phyloP scores from a whole-genome alignment of 495 filamentous ascomycete genomes.

The Penicillium diatomitis region DNA sequence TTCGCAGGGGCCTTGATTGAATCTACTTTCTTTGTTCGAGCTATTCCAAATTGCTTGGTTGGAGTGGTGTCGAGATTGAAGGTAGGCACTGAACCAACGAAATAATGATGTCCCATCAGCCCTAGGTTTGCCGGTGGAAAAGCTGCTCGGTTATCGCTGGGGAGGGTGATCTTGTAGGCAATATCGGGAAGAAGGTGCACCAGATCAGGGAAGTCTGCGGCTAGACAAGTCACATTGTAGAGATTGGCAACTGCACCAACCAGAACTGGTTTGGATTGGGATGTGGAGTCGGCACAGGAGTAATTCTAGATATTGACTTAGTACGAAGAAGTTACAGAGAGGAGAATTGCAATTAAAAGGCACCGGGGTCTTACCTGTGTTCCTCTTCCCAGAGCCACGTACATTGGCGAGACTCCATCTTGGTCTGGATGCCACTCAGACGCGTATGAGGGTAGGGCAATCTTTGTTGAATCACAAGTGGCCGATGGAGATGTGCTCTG shows the following conservation, averaged over 20 bases:
- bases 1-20: constrained; percentile 48
- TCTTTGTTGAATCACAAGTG: constrained; percentile 31
- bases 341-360: background rate
- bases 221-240: constrained; percentile 79
- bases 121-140: constrained; percentile 45
- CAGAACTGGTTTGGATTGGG: constrained; percentile 41
- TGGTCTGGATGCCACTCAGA: constrained; percentile 45
- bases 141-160: constrained; percentile 10
- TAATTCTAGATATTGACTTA: constrained; percentile 32
- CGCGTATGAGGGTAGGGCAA: constrained; percentile 29
- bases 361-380: constrained; percentile 38
- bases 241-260: constrained; percentile 76
- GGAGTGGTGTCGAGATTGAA: constrained; percentile 64
- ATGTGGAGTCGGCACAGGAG: constrained; percentile 10
- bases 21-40: constrained; percentile 49
- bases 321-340: constrained; percentile 78
- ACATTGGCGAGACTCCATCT: constrained; percentile 50
- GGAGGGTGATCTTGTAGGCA: constrained; percentile 36
- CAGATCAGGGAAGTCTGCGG: constrained; percentile 54
- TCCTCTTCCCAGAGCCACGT: constrained; percentile 79
- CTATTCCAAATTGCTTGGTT: constrained; percentile 48
- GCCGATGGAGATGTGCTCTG: constrained; percentile 10
- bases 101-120: constrained; percentile 74
- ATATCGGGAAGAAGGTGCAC: constrained; percentile 40
- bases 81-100: constrained; percentile 56